Conservation (phyloP, 2,329 filamentous ascomycete genomes). For the Pseudocercospora fijiensis region DNA sequence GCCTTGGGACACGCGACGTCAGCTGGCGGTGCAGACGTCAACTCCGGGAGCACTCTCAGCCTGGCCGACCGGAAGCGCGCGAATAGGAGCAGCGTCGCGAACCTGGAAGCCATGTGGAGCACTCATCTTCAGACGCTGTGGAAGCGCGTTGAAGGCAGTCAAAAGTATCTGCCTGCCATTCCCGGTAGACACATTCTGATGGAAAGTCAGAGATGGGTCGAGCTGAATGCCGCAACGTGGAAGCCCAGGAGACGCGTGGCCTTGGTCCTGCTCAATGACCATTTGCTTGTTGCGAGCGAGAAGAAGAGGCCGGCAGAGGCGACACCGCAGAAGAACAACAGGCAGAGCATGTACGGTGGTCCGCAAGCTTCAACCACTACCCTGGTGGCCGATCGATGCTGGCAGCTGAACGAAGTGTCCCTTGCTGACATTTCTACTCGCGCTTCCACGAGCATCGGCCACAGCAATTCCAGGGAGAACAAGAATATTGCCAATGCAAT, state of each 20-base stretch:
- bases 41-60: slow-evolving; percentile 35
- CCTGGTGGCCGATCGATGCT: slow-evolving; percentile 89
- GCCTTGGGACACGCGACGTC: slow-evolving; percentile 50
- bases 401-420: slow-evolving; percentile 88
- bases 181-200: slow-evolving; percentile 91
- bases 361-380: slow-evolving; percentile 57
- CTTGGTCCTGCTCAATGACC: slow-evolving; percentile 90
- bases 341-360: slow-evolving; percentile 35
- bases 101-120: slow-evolving; percentile 67
- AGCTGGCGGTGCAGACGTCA: slow-evolving; percentile 40
- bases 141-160: slow-evolving; percentile 96
- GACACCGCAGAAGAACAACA: slow-evolving; percentile 29
- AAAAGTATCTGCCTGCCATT: slow-evolving; percentile 90
- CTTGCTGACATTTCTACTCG: slow-evolving; percentile 75
- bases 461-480: slow-evolving; percentile 50
- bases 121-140: slow-evolving; percentile 76
- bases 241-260: slow-evolving; percentile 87
- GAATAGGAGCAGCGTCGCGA: slow-evolving; percentile 85
- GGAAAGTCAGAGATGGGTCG: slow-evolving; percentile 91
- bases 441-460: slow-evolving; percentile 25
- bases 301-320: slow-evolving; percentile 66
- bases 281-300: slow-evolving; percentile 88
- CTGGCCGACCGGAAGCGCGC: slow-evolving; percentile 56
- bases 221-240: slow-evolving; percentile 96
- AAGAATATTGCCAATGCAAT: slow-evolving; percentile 70